phyloP scores from a whole-genome alignment of 2,329 filamentous ascomycete genomes.

The Talaromyces sp. region DNA sequence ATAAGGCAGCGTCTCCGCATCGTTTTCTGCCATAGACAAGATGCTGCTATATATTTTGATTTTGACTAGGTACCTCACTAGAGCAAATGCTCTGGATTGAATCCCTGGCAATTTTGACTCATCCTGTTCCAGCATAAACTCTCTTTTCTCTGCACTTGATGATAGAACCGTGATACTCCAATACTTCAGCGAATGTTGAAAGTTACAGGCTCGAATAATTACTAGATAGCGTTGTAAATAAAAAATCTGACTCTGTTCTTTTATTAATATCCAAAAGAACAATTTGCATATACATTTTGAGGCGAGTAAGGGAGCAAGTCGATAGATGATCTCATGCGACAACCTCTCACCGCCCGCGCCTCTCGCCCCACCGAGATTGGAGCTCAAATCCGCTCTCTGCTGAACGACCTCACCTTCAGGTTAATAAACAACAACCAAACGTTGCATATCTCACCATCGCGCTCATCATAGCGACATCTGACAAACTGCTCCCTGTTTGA shows the following conservation, averaged over 20 bases:
- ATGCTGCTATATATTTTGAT: background rate
- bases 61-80: background rate
- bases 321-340: slow-evolving; percentile 8
- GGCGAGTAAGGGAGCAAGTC: background rate
- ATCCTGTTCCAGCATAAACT: background rate
- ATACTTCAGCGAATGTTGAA: background rate
- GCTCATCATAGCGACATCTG: background rate
- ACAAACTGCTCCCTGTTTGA: background rate
- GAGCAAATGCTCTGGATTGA: too few relatives aligned
- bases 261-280: background rate
- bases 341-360: background rate
- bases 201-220: background rate
- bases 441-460: background rate
- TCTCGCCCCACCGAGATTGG: slow-evolving; percentile 5
- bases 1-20: slow-evolving; percentile 10
- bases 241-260: too few relatives aligned
- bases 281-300: background rate
- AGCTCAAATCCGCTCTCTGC: slow-evolving; percentile 17
- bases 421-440: background rate
- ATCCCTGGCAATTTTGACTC: background rate
- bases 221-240: background rate
- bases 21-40: background rate
- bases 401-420: background rate
- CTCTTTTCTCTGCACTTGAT: background rate
- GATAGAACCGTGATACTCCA: background rate